These are phyloP conservation scores for Crithidia fasciculata DNA, from an alignment of 208 protist genomes.

Conservation along the genomic window DNA sequence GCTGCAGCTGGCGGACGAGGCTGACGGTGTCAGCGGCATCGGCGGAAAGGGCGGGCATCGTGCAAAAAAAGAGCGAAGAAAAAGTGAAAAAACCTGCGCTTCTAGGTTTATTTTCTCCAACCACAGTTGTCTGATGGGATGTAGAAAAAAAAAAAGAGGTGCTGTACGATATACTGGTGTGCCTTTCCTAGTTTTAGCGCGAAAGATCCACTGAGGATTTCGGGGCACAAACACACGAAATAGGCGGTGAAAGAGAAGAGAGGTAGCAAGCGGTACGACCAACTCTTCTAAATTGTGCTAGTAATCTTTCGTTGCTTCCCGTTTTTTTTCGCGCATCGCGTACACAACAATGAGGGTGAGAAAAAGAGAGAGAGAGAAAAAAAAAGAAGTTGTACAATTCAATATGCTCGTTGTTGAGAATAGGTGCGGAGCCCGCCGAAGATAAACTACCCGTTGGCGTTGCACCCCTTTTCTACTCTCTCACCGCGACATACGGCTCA, in stretches of 20 bases:
- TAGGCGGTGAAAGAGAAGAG: neutral
- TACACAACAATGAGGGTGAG: neutral
- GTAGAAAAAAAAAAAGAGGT: conserved; percentile 2
- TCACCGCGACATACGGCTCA: no score
- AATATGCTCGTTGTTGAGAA: no score
- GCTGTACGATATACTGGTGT: neutral
- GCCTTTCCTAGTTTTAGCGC: no score
- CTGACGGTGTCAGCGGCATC: conserved; percentile 72
- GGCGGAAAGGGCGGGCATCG: conserved; percentile 68
- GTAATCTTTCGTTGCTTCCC: neutral
- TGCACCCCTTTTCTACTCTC: no score
- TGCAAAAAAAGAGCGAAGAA: conserved; percentile 1
- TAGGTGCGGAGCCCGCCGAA: no score
- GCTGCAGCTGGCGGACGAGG: conserved; percentile 66
- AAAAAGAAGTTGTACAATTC: no score
- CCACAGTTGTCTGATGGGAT: neutral
- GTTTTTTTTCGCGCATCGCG: no score
- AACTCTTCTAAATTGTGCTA: neutral
- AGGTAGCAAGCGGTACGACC: no score
- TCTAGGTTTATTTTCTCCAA: no score
- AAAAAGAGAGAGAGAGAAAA: conserved; percentile 18
- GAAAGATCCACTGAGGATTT: no score
- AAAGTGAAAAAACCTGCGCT: neutral
- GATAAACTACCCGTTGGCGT: no score
- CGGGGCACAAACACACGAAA: neutral